Conservation (phyloP, 225 moss, liverwort and hornwort genomes). For the Asterella californica region DNA sequence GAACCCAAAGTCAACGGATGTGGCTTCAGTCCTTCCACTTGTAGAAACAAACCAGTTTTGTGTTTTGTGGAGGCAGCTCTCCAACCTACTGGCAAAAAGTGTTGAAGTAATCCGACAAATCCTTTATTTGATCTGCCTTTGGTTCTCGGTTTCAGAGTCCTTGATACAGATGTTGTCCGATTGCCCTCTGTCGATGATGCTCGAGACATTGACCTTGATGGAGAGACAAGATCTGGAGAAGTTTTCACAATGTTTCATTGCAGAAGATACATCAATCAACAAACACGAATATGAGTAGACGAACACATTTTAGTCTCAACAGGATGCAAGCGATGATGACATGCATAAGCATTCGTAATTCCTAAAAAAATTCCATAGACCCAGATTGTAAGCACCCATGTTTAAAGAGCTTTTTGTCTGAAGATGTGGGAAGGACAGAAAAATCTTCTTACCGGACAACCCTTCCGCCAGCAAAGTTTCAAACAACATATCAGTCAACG, state of each 20-base stretch:
- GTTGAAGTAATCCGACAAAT: slow-evolving; percentile 34
- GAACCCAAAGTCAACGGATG: slow-evolving; percentile 16
- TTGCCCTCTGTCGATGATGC: not conserved
- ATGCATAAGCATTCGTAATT: too few relatives aligned
- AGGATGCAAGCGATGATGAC: not conserved
- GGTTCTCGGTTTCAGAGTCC: slow-evolving; percentile 5
- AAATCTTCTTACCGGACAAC: slow-evolving; percentile 24
- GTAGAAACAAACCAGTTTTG: slow-evolving; percentile 33
- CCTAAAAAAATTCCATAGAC: too few relatives aligned
- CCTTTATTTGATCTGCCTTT: slow-evolving; percentile 28
- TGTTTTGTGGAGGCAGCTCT: slow-evolving; percentile 31
- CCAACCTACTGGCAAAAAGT: slow-evolving; percentile 38
- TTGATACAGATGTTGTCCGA: slow-evolving; percentile 8
- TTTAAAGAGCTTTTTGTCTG: not conserved
- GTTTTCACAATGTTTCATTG: not conserved
- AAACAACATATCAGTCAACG: slow-evolving; percentile 31
- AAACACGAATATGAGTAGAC: not conserved
- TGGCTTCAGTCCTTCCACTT: slow-evolving; percentile 26
- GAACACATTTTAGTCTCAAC: not conserved
- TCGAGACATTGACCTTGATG: not conserved
- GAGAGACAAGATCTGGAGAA: not conserved
- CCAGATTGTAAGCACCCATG: too few relatives aligned
- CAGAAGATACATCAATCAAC: not conserved
- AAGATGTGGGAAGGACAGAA: not conserved
- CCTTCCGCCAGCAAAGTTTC: slow-evolving; percentile 32